Conservation (phyloP, 371 early-diverging fungal genomes). For the Rhizopus delemar region DNA sequence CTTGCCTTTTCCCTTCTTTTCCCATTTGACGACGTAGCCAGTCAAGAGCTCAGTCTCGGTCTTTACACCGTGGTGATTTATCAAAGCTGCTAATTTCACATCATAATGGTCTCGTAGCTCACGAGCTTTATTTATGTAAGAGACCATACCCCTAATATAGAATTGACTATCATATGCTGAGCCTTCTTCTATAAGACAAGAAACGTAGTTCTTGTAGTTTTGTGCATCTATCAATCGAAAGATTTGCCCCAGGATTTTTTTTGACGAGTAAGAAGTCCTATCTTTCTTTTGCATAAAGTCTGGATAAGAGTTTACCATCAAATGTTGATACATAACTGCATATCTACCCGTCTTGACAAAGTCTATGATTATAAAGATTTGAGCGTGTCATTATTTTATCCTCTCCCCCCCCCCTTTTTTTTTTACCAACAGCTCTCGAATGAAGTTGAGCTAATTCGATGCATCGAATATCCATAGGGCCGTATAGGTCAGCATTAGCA, state of each 20-base stretch:
- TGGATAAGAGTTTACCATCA: slow-evolving; percentile 60
- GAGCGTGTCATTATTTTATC: too few relatives aligned
- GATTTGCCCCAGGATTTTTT: slow-evolving; percentile 64
- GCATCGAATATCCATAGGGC: slow-evolving; percentile 57
- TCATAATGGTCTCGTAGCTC: slow-evolving; percentile 48
- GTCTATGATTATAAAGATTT: slow-evolving; percentile 35
- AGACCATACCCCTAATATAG: slow-evolving; percentile 53
- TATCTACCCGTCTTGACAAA: slow-evolving; percentile 52
- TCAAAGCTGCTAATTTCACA: slow-evolving; percentile 51
- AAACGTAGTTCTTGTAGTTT: slow-evolving; percentile 39
- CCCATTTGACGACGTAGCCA: slow-evolving; percentile 45
- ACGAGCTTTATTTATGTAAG: slow-evolving; percentile 57
- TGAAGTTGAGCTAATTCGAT: slow-evolving; percentile 69
- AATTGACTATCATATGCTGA: slow-evolving; percentile 48
- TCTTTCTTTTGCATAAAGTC: slow-evolving; percentile 81
- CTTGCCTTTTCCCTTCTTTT: slow-evolving; percentile 36
- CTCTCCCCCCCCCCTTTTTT: too few relatives aligned
- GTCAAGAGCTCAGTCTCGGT: slow-evolving; percentile 57
- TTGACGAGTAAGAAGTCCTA: slow-evolving; percentile 56
- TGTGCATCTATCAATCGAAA: slow-evolving; percentile 54
- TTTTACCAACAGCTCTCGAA: slow-evolving; percentile 50
- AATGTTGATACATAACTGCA: slow-evolving; percentile 39
- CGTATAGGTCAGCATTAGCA: slow-evolving; percentile 65
- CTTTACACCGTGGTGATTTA: slow-evolving; percentile 70
- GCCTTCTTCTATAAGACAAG: slow-evolving; percentile 15